phyloP scores from a whole-genome alignment of 2,329 filamentous ascomycete genomes.

The Capronia coronata region DNA sequence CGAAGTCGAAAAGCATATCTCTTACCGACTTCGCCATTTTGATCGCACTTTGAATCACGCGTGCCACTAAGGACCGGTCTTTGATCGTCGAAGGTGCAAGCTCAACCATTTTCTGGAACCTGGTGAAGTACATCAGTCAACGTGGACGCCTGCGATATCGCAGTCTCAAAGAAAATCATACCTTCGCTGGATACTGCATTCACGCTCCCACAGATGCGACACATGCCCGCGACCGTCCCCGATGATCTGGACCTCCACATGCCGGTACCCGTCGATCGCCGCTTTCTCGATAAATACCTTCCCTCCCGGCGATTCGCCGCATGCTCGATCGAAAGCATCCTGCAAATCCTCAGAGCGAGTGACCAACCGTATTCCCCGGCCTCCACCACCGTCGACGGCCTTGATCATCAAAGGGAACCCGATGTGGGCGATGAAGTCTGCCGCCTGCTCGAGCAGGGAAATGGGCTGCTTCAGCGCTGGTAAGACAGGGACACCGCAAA shows the following conservation, averaged over 20 bases:
- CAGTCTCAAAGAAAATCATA: not conserved
- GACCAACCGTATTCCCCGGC: slow-evolving; percentile 54
- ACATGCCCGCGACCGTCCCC: slow-evolving; percentile 50
- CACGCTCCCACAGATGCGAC: slow-evolving; percentile 54
- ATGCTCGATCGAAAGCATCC: slow-evolving; percentile 44
- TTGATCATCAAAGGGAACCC: slow-evolving; percentile 57
- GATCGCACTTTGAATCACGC: slow-evolving; percentile 50
- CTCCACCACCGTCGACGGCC: slow-evolving; percentile 58
- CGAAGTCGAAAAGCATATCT: not conserved
- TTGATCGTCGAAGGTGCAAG: slow-evolving; percentile 48
- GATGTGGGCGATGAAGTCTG: slow-evolving; percentile 52
- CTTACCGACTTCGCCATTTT: slow-evolving; percentile 40
- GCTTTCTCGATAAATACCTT: slow-evolving; percentile 57
- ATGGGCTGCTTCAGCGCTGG: slow-evolving; percentile 45
- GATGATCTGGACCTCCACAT: slow-evolving; percentile 56
- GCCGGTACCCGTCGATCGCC: slow-evolving; percentile 55
- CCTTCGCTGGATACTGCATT: slow-evolving; percentile 53
- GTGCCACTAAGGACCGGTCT: slow-evolving; percentile 43
- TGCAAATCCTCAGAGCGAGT: slow-evolving; percentile 40
- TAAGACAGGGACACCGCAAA: slow-evolving; percentile 48
- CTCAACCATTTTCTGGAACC: slow-evolving; percentile 58
- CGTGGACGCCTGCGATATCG: too few species aligned
- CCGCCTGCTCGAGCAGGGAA: slow-evolving; percentile 38
- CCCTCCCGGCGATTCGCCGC: slow-evolving; percentile 53
- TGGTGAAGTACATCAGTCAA: not conserved